Conservation (phyloP, 2,329 filamentous ascomycete genomes). For the Calonectria montana region DNA sequence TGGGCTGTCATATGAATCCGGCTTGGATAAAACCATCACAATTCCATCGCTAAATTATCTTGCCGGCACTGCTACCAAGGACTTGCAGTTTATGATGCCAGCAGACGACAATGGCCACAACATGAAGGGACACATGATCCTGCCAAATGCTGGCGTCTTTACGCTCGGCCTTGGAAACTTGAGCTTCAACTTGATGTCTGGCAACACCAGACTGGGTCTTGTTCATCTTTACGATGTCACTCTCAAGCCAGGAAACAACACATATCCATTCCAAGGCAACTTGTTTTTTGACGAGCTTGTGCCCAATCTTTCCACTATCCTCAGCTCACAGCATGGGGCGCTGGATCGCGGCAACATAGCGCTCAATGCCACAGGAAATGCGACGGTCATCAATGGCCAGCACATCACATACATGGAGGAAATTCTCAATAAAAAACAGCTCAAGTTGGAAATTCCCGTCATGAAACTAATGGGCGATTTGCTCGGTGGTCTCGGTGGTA, state of each 20-base stretch:
- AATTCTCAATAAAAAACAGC: slow-evolving; percentile 53
- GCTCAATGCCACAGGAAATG: slow-evolving; percentile 55
- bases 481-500: slow-evolving; percentile 49
- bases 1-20: slow-evolving; percentile 49
- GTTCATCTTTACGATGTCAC: slow-evolving; percentile 52
- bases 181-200: slow-evolving; percentile 56
- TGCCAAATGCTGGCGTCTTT: slow-evolving; percentile 59
- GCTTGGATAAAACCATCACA: slow-evolving; percentile 55
- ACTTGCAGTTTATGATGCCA: slow-evolving; percentile 53
- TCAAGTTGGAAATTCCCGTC: slow-evolving; percentile 51
- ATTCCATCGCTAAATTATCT: slow-evolving; percentile 54
- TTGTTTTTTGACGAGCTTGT: slow-evolving; percentile 55
- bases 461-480: slow-evolving; percentile 53
- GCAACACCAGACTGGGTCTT: slow-evolving; percentile 53
- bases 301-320: slow-evolving; percentile 54
- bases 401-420: slow-evolving; percentile 58
- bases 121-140: slow-evolving; percentile 53
- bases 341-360: slow-evolving; percentile 54
- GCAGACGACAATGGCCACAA: slow-evolving; percentile 52
- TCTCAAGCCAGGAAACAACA: slow-evolving; percentile 57
- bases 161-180: slow-evolving; percentile 58
- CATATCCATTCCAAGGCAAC: slow-evolving; percentile 52
- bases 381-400: slow-evolving; percentile 54
- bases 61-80: slow-evolving; percentile 50
- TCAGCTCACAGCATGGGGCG: slow-evolving; percentile 50